phyloP scores from a whole-genome alignment of 139 green algal genomes.

The Marvania coccoides region DNA sequence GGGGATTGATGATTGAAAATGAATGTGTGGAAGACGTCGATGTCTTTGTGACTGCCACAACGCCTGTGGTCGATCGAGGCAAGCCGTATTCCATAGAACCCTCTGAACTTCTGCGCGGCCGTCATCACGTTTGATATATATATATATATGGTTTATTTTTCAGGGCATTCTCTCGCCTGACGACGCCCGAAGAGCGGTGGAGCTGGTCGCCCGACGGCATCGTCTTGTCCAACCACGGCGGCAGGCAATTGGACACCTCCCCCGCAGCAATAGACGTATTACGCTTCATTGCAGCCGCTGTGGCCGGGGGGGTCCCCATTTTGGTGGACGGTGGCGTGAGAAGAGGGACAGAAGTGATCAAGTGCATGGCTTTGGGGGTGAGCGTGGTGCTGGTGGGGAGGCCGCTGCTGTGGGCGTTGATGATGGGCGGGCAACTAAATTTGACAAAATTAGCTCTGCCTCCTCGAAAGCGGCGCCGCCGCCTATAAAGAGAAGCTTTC shows the following conservation, averaged over 20 bases:
- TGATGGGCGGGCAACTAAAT: conserved; percentile 67
- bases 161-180: conserved; percentile 71
- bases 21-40: too few relatives aligned
- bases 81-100: too few relatives aligned
- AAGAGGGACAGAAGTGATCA: conserved; percentile 86
- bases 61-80: too few relatives aligned
- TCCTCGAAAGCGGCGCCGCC: too few relatives aligned
- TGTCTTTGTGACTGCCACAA: too few relatives aligned
- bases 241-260: conserved; percentile 84
- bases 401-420: conserved; percentile 85
- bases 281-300: conserved; percentile 52
- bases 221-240: conserved; percentile 72
- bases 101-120: too few relatives aligned
- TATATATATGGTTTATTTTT: too few relatives aligned
- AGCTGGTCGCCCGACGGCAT: conserved; percentile 73
- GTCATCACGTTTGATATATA: too few relatives aligned
- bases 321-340: conserved; percentile 84
- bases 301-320: conserved; percentile 62
- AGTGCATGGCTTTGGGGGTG: conserved; percentile 85
- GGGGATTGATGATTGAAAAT: too few relatives aligned
- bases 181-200: conserved; percentile 64
- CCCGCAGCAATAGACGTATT: conserved; percentile 68
- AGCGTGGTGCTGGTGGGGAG: conserved; percentile 79
- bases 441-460: too few relatives aligned
- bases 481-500: too few relatives aligned